A percentile compares a stretch with the other conserved stretches of the same genome.
Conservation (phyloP, 1,284 basidiomycete species). For the Heliocybe sulcata region DNA sequence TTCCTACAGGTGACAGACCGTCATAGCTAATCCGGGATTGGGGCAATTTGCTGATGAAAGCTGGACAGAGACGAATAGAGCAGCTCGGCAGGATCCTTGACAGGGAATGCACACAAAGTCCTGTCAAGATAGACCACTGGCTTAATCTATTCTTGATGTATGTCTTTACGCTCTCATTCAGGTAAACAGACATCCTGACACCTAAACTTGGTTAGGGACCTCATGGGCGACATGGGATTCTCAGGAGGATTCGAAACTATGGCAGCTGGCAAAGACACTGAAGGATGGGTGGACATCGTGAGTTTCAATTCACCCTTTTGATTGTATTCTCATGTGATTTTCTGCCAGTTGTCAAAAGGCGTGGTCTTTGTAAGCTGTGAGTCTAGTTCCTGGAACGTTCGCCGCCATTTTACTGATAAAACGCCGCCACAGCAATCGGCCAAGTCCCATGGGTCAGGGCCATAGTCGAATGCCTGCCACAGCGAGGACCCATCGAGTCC, state of each 20-base stretch:
- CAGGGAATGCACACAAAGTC: not conserved
- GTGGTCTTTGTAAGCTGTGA: not conserved
- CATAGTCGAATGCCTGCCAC: conserved; percentile 4
- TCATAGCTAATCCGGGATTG: no score
- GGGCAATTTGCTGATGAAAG: not conserved
- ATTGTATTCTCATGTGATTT: not conserved
- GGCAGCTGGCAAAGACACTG: not conserved
- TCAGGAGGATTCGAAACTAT: not conserved
- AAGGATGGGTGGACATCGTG: not conserved
- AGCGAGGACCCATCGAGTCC: conserved; percentile 5
- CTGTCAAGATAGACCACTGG: not conserved
- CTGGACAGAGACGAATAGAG: not conserved
- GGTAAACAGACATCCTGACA: not conserved
- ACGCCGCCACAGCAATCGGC: not conserved
- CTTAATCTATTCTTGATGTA: not conserved
- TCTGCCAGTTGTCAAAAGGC: not conserved
- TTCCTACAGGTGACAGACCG: not conserved
- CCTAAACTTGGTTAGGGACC: not conserved
- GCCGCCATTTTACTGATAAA: not conserved
- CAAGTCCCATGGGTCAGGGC: conserved; percentile 7
- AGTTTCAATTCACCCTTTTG: not conserved
- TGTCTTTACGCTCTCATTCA: not conserved
- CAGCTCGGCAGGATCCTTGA: not conserved
- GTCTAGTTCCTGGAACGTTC: not conserved
- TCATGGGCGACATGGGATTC: not conserved